These are phyloP conservation scores for Crithidia mellificae DNA, from an alignment of 208 protist genomes.

Conservation along the genomic window DNA sequence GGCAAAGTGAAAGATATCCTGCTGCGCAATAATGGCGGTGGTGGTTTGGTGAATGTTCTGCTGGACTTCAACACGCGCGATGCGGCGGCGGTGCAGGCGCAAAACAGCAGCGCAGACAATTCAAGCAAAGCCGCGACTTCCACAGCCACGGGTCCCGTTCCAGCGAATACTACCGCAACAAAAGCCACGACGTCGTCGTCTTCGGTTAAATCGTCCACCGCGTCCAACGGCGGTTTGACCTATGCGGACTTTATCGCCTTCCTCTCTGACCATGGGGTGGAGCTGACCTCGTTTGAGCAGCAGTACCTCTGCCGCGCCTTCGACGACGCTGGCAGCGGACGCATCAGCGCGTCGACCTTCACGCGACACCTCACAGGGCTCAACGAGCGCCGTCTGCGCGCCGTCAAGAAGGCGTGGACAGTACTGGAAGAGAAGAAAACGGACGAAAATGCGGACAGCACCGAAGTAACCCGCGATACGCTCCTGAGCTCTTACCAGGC, in stretches of 20 bases:
- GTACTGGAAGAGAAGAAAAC: conserved; percentile 34
- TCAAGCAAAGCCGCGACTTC: neutral
- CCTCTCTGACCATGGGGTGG: conserved; percentile 47
- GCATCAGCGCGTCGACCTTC: conserved; percentile 63
- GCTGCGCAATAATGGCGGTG: conserved; percentile 40
- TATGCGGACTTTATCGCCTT: conserved; percentile 59
- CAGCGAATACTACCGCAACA: neutral
- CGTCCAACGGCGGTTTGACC: conserved; percentile 34
- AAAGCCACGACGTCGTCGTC: no score
- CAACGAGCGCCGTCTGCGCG: conserved; percentile 68
- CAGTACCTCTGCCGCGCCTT: conserved; percentile 78
- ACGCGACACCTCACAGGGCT: conserved; percentile 79
- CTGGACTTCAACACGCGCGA: conserved; percentile 52
- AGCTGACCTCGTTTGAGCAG: conserved; percentile 50
- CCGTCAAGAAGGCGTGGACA: conserved; percentile 66
- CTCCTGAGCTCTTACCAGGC: conserved; percentile 38
- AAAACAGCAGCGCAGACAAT: conserved; percentile 11
- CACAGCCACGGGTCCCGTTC: no score
- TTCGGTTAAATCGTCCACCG: neutral
- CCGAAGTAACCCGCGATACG: conserved; percentile 31
- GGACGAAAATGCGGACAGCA: neutral
- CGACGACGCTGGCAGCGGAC: conserved; percentile 54
- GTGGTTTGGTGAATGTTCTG: conserved; percentile 61
- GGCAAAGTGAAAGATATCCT: conserved; percentile 69
- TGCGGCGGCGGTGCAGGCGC: conserved; percentile 31